A percentile compares a stretch with the other conserved stretches of the same genome.
Conservation (phyloP, 2,329 filamentous ascomycete species). For the Cladosporium sp. region DNA sequence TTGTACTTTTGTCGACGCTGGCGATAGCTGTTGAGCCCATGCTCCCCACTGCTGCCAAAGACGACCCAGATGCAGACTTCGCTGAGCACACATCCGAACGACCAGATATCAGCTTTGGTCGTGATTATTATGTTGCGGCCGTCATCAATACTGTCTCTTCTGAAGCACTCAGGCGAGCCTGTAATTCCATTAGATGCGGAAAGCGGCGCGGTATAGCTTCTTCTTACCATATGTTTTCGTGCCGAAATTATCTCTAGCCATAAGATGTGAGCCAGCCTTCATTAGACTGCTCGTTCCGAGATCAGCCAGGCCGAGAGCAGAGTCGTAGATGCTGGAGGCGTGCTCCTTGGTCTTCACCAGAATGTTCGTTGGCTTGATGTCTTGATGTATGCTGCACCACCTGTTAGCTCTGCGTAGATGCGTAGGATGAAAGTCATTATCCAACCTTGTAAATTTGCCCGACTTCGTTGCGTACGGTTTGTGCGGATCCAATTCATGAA, state of each 20-base stretch:
- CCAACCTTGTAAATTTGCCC: too few relatives aligned
- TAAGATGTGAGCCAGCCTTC: too few relatives aligned
- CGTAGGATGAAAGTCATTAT: too few relatives aligned
- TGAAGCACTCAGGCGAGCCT: conserved; percentile 35
- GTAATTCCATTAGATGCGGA: too few relatives aligned
- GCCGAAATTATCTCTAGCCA: not conserved
- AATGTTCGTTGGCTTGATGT: conserved; percentile 38
- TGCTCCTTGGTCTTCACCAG: conserved; percentile 17
- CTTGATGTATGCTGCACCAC: conserved; percentile 28
- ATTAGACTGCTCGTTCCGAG: conserved; percentile 27
- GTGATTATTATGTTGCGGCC: conserved; percentile 17
- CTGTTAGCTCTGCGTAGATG: not conserved
- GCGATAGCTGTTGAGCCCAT: too few relatives aligned
- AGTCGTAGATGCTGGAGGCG: not conserved
- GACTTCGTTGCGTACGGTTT: too few relatives aligned
- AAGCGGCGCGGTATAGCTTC: not conserved
- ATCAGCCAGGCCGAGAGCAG: conserved; percentile 36
- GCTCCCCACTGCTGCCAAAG: conserved; percentile 20
- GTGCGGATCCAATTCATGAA: conserved; percentile 21
- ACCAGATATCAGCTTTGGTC: conserved; percentile 37
- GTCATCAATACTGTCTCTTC: conserved; percentile 16
- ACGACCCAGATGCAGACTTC: conserved; percentile 32
- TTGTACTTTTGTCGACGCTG: too few relatives aligned
- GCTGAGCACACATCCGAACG: conserved; percentile 36
- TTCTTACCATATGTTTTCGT: conserved; percentile 12